phyloP scores from a whole-genome alignment of 768 basidiomycete species.

The Solioccasus polychromus region DNA sequence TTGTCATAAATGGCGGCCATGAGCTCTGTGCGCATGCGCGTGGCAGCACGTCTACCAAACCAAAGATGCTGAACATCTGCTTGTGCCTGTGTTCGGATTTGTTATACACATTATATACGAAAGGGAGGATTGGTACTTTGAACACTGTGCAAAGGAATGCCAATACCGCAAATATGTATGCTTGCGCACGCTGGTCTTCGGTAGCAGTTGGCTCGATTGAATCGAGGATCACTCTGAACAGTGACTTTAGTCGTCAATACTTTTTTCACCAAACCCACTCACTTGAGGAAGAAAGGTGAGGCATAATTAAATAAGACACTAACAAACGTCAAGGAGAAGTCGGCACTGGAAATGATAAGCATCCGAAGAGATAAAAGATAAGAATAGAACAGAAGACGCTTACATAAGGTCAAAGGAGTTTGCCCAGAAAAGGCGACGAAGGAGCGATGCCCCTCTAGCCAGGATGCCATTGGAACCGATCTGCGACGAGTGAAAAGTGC shows the following conservation, averaged over 20 bases:
- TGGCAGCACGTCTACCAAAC: slow-evolving; percentile 73
- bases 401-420: slow-evolving; percentile 47
- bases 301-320: slow-evolving; percentile 77
- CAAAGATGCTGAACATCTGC: slow-evolving; percentile 76
- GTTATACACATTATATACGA: background rate
- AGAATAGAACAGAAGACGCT: background rate
- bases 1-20: slow-evolving; percentile 91
- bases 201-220: slow-evolving; percentile 45
- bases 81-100: slow-evolving; percentile 40
- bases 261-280: slow-evolving; percentile 8
- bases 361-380: background rate
- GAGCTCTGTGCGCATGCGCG: slow-evolving; percentile 71
- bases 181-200: slow-evolving; percentile 50
- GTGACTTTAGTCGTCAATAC: background rate
- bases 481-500: background rate
- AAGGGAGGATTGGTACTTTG: slow-evolving; percentile 14
- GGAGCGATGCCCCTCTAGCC: slow-evolving; percentile 34
- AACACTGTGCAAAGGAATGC: slow-evolving; percentile 57
- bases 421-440: slow-evolving; percentile 42
- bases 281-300: slow-evolving; percentile 84
- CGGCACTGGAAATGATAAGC: slow-evolving; percentile 40
- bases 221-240: slow-evolving; percentile 55
- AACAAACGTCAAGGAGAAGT: slow-evolving; percentile 63
- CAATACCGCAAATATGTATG: slow-evolving; percentile 77
- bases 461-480: background rate